Conservation (phyloP, 2,329 filamentous ascomycete genomes). For the Nemania abortiva region DNA sequence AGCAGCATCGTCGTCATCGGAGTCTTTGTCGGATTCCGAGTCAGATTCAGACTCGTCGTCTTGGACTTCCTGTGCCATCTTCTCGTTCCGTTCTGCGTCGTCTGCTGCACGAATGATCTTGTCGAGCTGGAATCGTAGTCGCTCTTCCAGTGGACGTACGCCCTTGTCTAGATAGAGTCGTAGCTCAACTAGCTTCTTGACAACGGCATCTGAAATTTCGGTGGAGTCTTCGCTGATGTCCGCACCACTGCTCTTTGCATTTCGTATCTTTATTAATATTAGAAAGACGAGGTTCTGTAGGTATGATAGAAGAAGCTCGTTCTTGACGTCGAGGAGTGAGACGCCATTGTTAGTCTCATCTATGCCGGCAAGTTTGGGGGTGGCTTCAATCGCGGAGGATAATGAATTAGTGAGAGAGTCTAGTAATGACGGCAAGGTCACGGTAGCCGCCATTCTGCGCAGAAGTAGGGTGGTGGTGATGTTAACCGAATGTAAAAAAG, state of each 20-base stretch:
- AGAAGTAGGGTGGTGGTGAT: not conserved
- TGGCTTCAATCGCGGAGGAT: slow-evolving; percentile 73
- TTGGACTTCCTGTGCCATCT: slow-evolving; percentile 50
- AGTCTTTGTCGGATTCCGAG: slow-evolving; percentile 52
- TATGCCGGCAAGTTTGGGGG: slow-evolving; percentile 71
- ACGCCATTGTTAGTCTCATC: slow-evolving; percentile 87
- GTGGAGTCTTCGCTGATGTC: slow-evolving; percentile 51
- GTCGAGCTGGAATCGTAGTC: slow-evolving; percentile 95
- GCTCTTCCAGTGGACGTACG: slow-evolving; percentile 87
- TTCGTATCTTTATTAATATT: slow-evolving; percentile 82
- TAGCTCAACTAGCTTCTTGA: slow-evolving; percentile 89
- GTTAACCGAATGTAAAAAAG: not conserved
- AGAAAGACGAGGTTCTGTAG: slow-evolving; percentile 93
- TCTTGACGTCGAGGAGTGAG: slow-evolving; percentile 94
- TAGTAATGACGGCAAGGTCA: slow-evolving; percentile 63
- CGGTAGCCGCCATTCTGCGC: slow-evolving; percentile 61
- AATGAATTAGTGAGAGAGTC: slow-evolving; percentile 70
- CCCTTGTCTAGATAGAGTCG: slow-evolving; percentile 95
- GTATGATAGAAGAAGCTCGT: slow-evolving; percentile 96
- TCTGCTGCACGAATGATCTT: slow-evolving; percentile 91
- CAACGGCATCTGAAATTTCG: slow-evolving; percentile 73
- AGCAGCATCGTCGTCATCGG: slow-evolving; percentile 52
- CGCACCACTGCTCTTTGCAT: slow-evolving; percentile 54
- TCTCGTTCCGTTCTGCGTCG: slow-evolving; percentile 68
- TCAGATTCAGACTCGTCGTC: slow-evolving; percentile 54